Base-by-base conservation (phyloP, 495 filamentous ascomycete species). In the Delitschia confertaspora region DNA sequence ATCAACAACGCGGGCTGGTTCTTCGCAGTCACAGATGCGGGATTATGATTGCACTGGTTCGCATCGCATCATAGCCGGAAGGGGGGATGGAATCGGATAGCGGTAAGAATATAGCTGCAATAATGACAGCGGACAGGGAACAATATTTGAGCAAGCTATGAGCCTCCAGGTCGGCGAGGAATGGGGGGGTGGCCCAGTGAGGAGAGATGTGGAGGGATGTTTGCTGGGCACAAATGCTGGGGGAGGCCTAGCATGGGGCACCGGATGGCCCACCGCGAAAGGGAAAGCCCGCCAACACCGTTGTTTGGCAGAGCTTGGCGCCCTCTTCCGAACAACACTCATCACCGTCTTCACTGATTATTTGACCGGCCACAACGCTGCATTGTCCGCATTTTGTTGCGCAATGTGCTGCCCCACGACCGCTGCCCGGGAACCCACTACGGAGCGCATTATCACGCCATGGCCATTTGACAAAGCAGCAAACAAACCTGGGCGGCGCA, bases 1-100 rank as follows among this genome's bases (percentile, higher is more conserved):
- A 55, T 49, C 45, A 55, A 45, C 51, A 45, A 23, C 25, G 19
- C 41, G 38, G 40, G 23, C 33, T 34, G 27, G 22, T 18, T 39
- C 10, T 13, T n/a, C n/a, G n/a, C n/a, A n/a, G n/a, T n/a, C n/a
- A n/a, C n/a, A n/a, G 17, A 38, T 53, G 50, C 51, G 35, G 45
- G 51, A 45, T 45, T 45, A 45, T 33, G 18, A 44, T 18, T 39
- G 40, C 17, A 49, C 44, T 44, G 42, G 45, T 23, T 9, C 35
- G 30, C 44, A 17, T 34, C 38, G 45, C 50, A 53, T 45, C 22
- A 42, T 44, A 40, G 30, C 20, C 38, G 41, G 26, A 34, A 31
- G 41, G 6, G 11, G 29, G 29, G 11, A 6, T 11, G 29, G 16
- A 14, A 31, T 3, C 11, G 29, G 11, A 14, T 31, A 6, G 11